These are phyloP conservation scores for Penicillium steckii DNA, from an alignment of 495 filamentous ascomycete genomes.

Conservation along the genomic window DNA sequence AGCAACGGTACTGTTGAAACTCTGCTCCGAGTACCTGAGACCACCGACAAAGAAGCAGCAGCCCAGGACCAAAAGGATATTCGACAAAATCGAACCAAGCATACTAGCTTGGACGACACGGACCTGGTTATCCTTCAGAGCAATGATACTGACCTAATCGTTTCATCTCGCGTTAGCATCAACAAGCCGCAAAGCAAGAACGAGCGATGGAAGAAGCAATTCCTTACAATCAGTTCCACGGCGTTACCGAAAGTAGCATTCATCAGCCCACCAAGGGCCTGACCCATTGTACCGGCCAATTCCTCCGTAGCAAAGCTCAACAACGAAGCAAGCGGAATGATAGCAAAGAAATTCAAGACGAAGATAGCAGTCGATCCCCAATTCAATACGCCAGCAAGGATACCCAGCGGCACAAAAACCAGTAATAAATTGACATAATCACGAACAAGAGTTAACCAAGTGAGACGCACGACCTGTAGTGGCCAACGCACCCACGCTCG, in stretches of 20 bases:
- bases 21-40: conserved; percentile 62
- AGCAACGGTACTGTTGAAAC: conserved; percentile 83
- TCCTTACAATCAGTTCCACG: conserved; percentile 90
- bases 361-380: conserved; percentile 81
- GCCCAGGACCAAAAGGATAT: conserved; percentile 90
- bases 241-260: conserved; percentile 98
- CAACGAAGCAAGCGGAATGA: conserved; percentile 88
- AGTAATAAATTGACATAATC: conserved; percentile 86
- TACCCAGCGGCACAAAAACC: conserved; percentile 86
- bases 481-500: conserved; percentile 57
- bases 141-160: conserved; percentile 88
- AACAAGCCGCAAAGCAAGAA: not conserved
- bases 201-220: not conserved
- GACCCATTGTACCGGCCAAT: conserved; percentile 76
- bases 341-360: conserved; percentile 90
- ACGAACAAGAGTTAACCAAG: conserved; percentile 55
- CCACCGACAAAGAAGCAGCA: conserved; percentile 96
- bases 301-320: conserved; percentile 97
- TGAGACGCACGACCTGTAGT: conserved; percentile 45
- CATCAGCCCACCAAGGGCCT: conserved; percentile 87
- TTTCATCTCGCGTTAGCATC: not conserved
- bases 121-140: conserved; percentile 80
- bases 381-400: conserved; percentile 67
- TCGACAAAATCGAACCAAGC: conserved; percentile 95
- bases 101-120: conserved; percentile 96